phyloP scores from a whole-genome alignment of 2,329 filamentous ascomycete genomes.

The Beauveria varroae region DNA sequence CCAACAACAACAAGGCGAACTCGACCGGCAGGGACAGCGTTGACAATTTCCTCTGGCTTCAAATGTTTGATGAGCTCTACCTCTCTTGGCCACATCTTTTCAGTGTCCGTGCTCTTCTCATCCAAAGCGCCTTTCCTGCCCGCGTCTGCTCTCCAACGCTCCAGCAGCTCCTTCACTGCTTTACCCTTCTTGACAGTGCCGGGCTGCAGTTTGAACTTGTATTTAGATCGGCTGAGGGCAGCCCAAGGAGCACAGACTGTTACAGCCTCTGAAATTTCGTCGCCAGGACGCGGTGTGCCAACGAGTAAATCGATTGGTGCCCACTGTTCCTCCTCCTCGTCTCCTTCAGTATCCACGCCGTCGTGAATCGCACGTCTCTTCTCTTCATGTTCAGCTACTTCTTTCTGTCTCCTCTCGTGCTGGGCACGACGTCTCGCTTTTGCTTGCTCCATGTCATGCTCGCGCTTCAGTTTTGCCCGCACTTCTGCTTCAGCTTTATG shows the following conservation, averaged over 20 bases:
- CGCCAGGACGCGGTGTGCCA: conserved; percentile 69
- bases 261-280: conserved; percentile 67
- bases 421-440: conserved; percentile 72
- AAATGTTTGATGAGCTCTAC: conserved; percentile 74
- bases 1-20: conserved; percentile 70
- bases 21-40: conserved; percentile 72
- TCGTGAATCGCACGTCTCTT: conserved; percentile 52
- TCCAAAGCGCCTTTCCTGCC: conserved; percentile 52
- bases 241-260: conserved; percentile 59
- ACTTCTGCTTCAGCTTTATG: conserved; percentile 63
- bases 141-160: conserved; percentile 65
- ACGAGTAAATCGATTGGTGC: conserved; percentile 63
- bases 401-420: conserved; percentile 67
- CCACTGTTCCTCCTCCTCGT: conserved; percentile 48
- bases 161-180: conserved; percentile 83
- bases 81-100: conserved; percentile 79
- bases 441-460: conserved; percentile 63
- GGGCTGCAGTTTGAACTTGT: conserved; percentile 91
- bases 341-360: conserved; percentile 50
- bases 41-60: conserved; percentile 76
- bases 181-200: conserved; percentile 90
- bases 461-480: conserved; percentile 57
- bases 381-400: conserved; percentile 72
- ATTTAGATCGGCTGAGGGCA: conserved; percentile 67
- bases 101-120: conserved; percentile 52